A percentile compares a stretch with the other conserved stretches of the same genome.
phyloP scores from a whole-genome alignment of 768 basidiomycete genomes.

The Kwoniella dejecticola region DNA sequence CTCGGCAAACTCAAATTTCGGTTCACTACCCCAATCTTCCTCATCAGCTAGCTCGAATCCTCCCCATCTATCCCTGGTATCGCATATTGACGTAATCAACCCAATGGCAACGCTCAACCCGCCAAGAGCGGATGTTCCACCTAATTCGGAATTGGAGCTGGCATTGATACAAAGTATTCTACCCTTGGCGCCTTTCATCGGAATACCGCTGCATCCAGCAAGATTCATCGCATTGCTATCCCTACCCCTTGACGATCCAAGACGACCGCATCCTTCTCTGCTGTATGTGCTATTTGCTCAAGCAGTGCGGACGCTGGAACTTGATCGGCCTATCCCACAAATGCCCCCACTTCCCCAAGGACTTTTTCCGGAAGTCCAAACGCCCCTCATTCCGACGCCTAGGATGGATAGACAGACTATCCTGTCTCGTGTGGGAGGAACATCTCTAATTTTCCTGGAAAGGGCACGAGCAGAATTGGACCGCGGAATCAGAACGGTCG shows the following conservation, averaged over 20 bases:
- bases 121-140: slow-evolving; percentile 24
- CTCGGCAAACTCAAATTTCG: not conserved
- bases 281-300: slow-evolving; percentile 51
- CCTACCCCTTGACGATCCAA: slow-evolving; percentile 22
- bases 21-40: slow-evolving; percentile 1
- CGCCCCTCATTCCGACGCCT: slow-evolving; percentile 1
- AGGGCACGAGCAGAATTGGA: slow-evolving; percentile 42
- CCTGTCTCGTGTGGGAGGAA: slow-evolving; percentile 31
- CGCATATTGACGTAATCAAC: slow-evolving; percentile 1
- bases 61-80: not conserved
- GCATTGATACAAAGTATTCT: slow-evolving; percentile 40
- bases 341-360: slow-evolving; percentile 15
- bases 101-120: slow-evolving; percentile 16
- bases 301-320: slow-evolving; percentile 33
- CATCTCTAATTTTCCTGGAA: slow-evolving; percentile 27
- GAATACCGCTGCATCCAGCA: slow-evolving; percentile 47
- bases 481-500: slow-evolving; percentile 40
- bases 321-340: slow-evolving; percentile 20
- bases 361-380: slow-evolving; percentile 14
- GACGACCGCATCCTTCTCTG: slow-evolving; percentile 50
- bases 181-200: slow-evolving; percentile 40
- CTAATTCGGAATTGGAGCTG: slow-evolving; percentile 34
- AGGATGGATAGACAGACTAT: slow-evolving; percentile 18
- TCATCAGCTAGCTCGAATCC: not conserved
- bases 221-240: slow-evolving; percentile 44